Evolutionary conservation across 2,329 filamentous ascomycete genomes (phyloP), one percentile per base, ranked within the genome.

Genomic region (Fusarium sp.): DNA sequence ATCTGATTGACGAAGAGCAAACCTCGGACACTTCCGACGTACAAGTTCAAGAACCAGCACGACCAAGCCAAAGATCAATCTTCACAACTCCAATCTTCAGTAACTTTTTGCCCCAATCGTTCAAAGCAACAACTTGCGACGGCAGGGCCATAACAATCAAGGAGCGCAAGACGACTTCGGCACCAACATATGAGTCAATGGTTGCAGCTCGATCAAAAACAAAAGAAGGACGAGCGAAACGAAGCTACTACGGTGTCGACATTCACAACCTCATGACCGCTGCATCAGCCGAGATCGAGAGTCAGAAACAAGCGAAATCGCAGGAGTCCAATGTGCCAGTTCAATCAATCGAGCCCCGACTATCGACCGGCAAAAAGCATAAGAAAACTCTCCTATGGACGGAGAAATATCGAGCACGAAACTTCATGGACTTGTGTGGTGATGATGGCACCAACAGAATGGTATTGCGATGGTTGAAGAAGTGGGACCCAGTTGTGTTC

Each of bases 401-500:
- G 0, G 96, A 99, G 77, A 99, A 99, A 78, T 99, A 99, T 77
- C 91, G 96, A 35, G 96, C 96, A 28, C 89, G 89, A 64, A 95
- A 90, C 73, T 99, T 98, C 74, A 92, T 94, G 72, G 96, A 99
- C 72, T 85, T 99, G 1, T 93, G 97, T 47, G 97, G 97, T 28
- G 96, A 99, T 73, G 96, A 99, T 77, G 86, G 94, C 43, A 98
- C 95, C 26, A 97, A 99, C 79, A 89, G 96, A 63, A 87, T 91
- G 63, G 95, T 99, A 7, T 83, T 99, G 57, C 89, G 92, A 54
- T 99, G 96, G 96, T 83, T 99, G 41, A 99, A 98, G 81, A 86
- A 87, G 20, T 99, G 96, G 96, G 96, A 99, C 77, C 86, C 91
- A 0, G 85, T 98, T 26, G 96, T 99, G 1, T 99, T 98, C 71